A percentile compares a stretch with the other conserved stretches of the same genome.
phyloP scores from a whole-genome alignment of 768 basidiomycete genomes.

The Psilocybe cubensis region DNA sequence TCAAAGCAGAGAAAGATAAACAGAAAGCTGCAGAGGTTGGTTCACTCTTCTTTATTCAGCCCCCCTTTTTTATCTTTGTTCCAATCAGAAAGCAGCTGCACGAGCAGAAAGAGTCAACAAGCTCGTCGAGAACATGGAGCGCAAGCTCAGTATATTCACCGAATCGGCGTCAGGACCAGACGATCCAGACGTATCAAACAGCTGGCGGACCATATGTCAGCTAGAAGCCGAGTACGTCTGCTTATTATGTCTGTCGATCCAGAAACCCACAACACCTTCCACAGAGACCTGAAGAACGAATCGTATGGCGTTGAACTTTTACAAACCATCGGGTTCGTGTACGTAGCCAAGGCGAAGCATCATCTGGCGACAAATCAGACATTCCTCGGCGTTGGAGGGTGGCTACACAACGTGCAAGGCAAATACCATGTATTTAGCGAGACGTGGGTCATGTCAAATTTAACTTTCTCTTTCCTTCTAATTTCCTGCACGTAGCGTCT shows the following conservation, averaged over 20 bases:
- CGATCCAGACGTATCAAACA: conserved; percentile 69
- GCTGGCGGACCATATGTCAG: conserved; percentile 78
- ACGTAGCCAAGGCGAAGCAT: conserved; percentile 81
- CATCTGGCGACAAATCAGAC: conserved; percentile 73
- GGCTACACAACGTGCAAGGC: conserved; percentile 90
- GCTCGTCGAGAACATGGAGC: conserved; percentile 76
- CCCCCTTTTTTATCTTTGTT: background rate
- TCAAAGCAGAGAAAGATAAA: conserved; percentile 70
- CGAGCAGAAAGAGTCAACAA: conserved; percentile 76
- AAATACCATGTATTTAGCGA: conserved; percentile 95
- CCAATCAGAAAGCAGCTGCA: conserved; percentile 74
- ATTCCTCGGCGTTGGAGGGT: conserved; percentile 87
- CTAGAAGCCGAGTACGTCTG: conserved; percentile 79
- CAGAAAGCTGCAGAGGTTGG: conserved; percentile 71
- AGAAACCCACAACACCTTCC: too few species aligned
- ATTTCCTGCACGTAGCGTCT: conserved; percentile 53
- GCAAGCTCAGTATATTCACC: conserved; percentile 86
- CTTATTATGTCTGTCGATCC: too few species aligned
- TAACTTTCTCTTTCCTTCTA: conserved; percentile 2
- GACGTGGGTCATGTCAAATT: conserved; percentile 68
- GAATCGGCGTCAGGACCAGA: conserved; percentile 77
- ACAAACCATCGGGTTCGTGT: conserved; percentile 86
- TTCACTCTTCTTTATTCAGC: background rate
- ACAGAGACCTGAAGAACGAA: conserved; percentile 80
- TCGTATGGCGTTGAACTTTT: conserved; percentile 88